Conservation (phyloP, 1,284 basidiomycete genomes). For the Termitomyces sp. region DNA sequence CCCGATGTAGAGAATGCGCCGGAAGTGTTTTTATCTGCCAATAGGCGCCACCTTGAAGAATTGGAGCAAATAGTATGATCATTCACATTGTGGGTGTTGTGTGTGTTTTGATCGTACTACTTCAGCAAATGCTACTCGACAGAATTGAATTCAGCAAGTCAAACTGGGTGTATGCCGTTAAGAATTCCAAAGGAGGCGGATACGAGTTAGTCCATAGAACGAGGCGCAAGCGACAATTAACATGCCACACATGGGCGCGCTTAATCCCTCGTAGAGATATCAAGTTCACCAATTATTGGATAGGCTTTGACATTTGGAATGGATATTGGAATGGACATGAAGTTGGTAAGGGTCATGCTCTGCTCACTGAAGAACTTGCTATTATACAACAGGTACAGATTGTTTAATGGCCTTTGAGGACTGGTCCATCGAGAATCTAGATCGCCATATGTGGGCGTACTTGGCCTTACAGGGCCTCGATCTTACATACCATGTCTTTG, state of each 20-base stretch:
- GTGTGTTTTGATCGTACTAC: not conserved
- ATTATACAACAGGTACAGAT: conserved; percentile 19
- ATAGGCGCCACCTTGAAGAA: conserved; percentile 5
- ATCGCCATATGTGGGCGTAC: conserved; percentile 30
- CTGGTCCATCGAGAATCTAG: conserved; percentile 23
- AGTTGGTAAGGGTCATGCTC: conserved; percentile 24
- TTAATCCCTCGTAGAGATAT: conserved; percentile 33
- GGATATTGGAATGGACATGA: conserved; percentile 29
- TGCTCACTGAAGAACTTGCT: conserved; percentile 2
- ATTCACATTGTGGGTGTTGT: not conserved
- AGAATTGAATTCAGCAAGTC: conserved; percentile 35
- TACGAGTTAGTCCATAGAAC: conserved; percentile 31
- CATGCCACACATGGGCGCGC: conserved; percentile 27
- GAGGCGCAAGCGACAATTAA: conserved; percentile 21
- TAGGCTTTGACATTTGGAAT: conserved; percentile 19
- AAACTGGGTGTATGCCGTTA: conserved; percentile 40
- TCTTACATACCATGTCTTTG: conserved; percentile 39
- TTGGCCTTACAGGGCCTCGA: conserved; percentile 31
- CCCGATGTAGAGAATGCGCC: conserved; percentile 12
- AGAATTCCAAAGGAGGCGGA: conserved; percentile 23
- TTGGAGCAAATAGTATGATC: conserved; percentile 18
- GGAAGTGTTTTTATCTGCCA: not conserved
- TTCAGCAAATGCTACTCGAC: conserved; percentile 33
- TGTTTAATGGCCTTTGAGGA: conserved; percentile 31
- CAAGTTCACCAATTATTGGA: conserved; percentile 21